phyloP scores from a whole-genome alignment of 2,329 filamentous ascomycete genomes.

The Trichoderma brevicompactum region DNA sequence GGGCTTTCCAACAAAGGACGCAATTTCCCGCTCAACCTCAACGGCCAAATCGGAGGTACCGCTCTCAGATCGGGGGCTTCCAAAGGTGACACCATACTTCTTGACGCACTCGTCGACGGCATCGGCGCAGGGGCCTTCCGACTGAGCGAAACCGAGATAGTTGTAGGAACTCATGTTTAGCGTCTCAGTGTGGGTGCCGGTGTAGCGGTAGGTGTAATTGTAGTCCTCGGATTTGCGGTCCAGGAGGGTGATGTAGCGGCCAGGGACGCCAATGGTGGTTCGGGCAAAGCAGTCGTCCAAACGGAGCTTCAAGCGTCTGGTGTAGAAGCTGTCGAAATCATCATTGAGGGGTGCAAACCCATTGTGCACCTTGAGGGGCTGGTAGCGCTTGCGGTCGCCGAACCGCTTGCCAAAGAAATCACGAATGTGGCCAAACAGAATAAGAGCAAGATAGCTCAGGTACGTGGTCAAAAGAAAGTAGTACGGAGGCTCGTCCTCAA shows the following conservation, averaged over 20 bases:
- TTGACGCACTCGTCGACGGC: slow-evolving; percentile 83
- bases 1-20: slow-evolving; percentile 91
- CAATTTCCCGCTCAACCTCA: slow-evolving; percentile 89
- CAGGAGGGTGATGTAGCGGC: slow-evolving; percentile 88
- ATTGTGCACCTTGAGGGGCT: slow-evolving; percentile 78
- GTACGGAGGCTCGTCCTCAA: slow-evolving; percentile 95
- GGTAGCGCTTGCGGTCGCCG: slow-evolving; percentile 79
- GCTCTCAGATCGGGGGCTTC: slow-evolving; percentile 79
- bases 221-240: slow-evolving; percentile 90
- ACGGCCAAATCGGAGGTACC: slow-evolving; percentile 86
- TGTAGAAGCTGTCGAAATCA: slow-evolving; percentile 99
- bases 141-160: slow-evolving; percentile 97
- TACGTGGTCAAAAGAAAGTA: slow-evolving; percentile 98
- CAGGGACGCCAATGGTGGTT: slow-evolving; percentile 89
- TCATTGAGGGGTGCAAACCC: slow-evolving; percentile 96
- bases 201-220: slow-evolving; percentile 87
- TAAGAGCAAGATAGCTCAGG: slow-evolving; percentile 95
- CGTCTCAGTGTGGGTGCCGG: slow-evolving; percentile 89
- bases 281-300: slow-evolving; percentile 97
- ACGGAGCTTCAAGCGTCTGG: slow-evolving; percentile 85
- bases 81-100: slow-evolving; percentile 82
- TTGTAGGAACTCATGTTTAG: slow-evolving; percentile 99
- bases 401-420: slow-evolving; percentile 99
- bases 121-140: slow-evolving; percentile 94
- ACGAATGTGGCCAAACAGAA: slow-evolving; percentile 91